Evolutionary conservation across 495 filamentous ascomycete species (phyloP), one percentile per base, ranked within the genome.

Genomic region (Xylaria palmicola): DNA sequence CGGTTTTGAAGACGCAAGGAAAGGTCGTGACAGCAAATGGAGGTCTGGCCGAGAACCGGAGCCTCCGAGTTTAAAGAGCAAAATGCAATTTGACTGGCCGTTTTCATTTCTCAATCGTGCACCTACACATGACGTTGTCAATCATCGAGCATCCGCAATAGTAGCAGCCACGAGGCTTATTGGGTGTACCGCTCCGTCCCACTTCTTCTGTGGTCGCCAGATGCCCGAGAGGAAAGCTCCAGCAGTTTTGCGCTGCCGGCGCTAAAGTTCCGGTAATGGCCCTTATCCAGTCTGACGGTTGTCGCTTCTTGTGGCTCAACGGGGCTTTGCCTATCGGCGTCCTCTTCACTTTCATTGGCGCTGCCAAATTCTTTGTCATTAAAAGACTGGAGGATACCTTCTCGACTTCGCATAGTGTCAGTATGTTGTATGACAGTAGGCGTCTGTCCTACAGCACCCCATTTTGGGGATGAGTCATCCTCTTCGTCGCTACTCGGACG

Each of bases 221-320:
- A 82, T 44, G 69, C 68, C 6, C 81, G 75, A 32, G 81, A 79
- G 1, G 81, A 83, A 27, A 90, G 76, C 55, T 90, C 85, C 36
- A 91, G 70, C 12, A 92, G 72, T 67, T 83, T 86, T 4, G 89
- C 88, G 71, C 86, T 90, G 22, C 88, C 90, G 19, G 88, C 87
- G 58, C 87, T 91, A 64, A 90, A 85, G 48, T 86, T 86, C n/a
- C 88, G 76, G 19, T 72, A 81, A 66, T 92, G 88, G 3, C 80
- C 75, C 62, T 81, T 84, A 30, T 81, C 85, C 53, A 86, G 75
- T 60, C 87, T 83, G 43, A 90, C 72, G 66, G 88, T 89, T 9
- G 84, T 84, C 13, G 89, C 86, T 56, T 88, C 83, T 67, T 70
- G 36, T 75, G 81, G 17, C 61, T 74, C 60, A 71, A 76, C 75